phyloP scores from a whole-genome alignment of 1,284 basidiomycete species.

The Microbotryum violaceum region DNA sequence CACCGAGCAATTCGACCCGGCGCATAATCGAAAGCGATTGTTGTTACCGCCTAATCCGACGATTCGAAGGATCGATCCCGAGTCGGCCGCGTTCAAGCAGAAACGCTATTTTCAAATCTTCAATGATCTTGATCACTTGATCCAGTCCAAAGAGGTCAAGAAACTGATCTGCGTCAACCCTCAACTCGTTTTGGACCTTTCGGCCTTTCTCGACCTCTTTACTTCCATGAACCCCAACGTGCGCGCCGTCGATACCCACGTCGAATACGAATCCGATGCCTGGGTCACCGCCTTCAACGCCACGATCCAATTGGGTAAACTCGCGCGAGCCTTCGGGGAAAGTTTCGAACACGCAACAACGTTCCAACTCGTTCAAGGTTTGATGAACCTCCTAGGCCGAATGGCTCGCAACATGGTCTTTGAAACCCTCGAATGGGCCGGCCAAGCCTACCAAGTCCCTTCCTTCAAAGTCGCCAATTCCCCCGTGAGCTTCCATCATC shows the following conservation, averaged over 20 bases:
- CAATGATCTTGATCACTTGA: slow-evolving; percentile 35
- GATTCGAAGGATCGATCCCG: slow-evolving; percentile 56
- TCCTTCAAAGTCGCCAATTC: slow-evolving; percentile 69
- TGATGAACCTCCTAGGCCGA: slow-evolving; percentile 61
- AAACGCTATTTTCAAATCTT: slow-evolving; percentile 61
- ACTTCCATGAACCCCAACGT: slow-evolving; percentile 84
- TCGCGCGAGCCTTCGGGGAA: slow-evolving; percentile 80
- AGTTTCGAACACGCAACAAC: slow-evolving; percentile 57
- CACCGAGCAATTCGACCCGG: slow-evolving; percentile 61
- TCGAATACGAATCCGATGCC: slow-evolving; percentile 88
- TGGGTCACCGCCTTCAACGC: slow-evolving; percentile 93
- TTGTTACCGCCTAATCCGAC: slow-evolving; percentile 46
- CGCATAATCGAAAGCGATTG: slow-evolving; percentile 52
- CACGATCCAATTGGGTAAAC: slow-evolving; percentile 73
- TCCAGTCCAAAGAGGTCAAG: slow-evolving; percentile 33
- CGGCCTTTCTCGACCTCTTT: slow-evolving; percentile 83
- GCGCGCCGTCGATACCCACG: slow-evolving; percentile 68
- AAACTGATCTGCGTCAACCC: slow-evolving; percentile 11
- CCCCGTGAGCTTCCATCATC: slow-evolving; percentile 89
- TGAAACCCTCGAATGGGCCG: slow-evolving; percentile 61
- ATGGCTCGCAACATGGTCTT: slow-evolving; percentile 56
- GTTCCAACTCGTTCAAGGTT: slow-evolving; percentile 58
- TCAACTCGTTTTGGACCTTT: slow-evolving; percentile 36
- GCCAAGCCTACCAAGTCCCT: slow-evolving; percentile 55
- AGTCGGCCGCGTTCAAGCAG: slow-evolving; percentile 73